Evolutionary conservation across 805 yeast genomes (phyloP).

Genomic region (Nakazawaea laoshanensis): DNA sequence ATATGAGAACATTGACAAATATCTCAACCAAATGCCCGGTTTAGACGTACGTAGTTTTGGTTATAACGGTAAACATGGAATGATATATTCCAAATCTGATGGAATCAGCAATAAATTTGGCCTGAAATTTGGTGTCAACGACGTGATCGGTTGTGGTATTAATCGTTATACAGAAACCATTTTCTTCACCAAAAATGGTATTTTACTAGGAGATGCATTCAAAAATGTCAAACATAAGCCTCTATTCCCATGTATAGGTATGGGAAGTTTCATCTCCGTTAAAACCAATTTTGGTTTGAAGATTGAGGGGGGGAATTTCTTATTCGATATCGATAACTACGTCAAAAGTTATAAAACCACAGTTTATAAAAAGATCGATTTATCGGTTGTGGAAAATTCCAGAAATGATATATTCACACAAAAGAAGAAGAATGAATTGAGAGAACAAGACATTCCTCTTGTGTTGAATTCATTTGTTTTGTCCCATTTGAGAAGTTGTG

Average conservation of each 20-base stretch:
- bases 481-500: conserved; percentile 51
- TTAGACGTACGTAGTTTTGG: conserved; percentile 40
- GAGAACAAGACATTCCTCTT: conserved; percentile 15
- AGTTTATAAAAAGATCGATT: conserved; percentile 15
- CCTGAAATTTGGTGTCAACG: conserved; percentile 44
- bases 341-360: conserved; percentile 27
- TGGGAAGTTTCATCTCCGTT: conserved; percentile 32
- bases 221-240: conserved; percentile 29
- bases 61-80: conserved; percentile 45
- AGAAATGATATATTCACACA: conserved; percentile 11
- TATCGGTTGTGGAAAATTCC: conserved; percentile 3
- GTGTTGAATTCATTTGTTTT: conserved; percentile 27
- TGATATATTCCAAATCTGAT: conserved; percentile 25
- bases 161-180: conserved; percentile 55
- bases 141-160: conserved; percentile 78
- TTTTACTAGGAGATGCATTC: conserved; percentile 48
- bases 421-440: conserved; percentile 4
- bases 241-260: conserved; percentile 42
- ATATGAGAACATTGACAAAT: conserved; percentile 19
- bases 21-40: conserved; percentile 34
- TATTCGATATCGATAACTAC: conserved; percentile 41
- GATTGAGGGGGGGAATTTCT: conserved; percentile 25
- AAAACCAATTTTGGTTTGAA: conserved; percentile 45
- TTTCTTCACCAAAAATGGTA: conserved; percentile 80
- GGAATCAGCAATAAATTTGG: conserved; percentile 30